These are phyloP conservation scores for Porphyrellus sp. DNA, from an alignment of 1,284 basidiomycete genomes.

Conservation along the genomic window DNA sequence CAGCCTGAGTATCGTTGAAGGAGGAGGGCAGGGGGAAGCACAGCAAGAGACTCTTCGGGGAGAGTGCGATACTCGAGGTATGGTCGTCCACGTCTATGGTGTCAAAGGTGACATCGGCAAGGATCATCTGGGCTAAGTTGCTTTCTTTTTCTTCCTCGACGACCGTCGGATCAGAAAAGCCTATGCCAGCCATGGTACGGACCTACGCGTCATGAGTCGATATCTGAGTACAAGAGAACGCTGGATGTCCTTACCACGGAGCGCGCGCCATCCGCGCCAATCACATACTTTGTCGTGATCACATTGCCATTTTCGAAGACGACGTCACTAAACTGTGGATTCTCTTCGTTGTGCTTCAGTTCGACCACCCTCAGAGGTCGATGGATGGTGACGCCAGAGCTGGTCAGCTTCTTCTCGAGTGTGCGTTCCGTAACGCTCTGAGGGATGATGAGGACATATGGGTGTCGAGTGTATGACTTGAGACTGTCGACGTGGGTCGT, in stretches of 20 bases:
- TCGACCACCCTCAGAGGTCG: slow-evolving; percentile 25
- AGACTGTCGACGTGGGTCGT: slow-evolving; percentile 35
- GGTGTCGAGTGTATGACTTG: slow-evolving; percentile 40
- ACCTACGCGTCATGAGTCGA: not conserved
- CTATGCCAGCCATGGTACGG: not conserved
- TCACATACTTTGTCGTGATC: not conserved
- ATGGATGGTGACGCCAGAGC: slow-evolving; percentile 14
- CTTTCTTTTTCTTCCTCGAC: not conserved
- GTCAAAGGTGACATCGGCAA: slow-evolving; percentile 13
- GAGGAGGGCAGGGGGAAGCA: slow-evolving; percentile 26
- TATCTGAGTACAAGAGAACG: not conserved
- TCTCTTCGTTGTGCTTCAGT: slow-evolving; percentile 22
- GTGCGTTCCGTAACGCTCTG: slow-evolving; percentile 46
- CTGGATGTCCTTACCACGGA: not conserved
- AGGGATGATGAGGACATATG: slow-evolving; percentile 43
- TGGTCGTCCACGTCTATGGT: not conserved
- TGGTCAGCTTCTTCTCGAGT: slow-evolving; percentile 37
- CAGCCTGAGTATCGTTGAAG: slow-evolving; percentile 15
- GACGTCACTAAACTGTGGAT: not conserved
- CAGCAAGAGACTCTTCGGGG: slow-evolving; percentile 27
- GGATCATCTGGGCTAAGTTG: slow-evolving; percentile 8
- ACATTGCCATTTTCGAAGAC: not conserved
- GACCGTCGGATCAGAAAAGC: not conserved
- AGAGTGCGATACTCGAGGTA: not conserved
- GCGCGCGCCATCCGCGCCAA: not conserved